Base-by-base conservation (phyloP, 2,329 filamentous ascomycete genomes). In the Fusarium globosum region DNA sequence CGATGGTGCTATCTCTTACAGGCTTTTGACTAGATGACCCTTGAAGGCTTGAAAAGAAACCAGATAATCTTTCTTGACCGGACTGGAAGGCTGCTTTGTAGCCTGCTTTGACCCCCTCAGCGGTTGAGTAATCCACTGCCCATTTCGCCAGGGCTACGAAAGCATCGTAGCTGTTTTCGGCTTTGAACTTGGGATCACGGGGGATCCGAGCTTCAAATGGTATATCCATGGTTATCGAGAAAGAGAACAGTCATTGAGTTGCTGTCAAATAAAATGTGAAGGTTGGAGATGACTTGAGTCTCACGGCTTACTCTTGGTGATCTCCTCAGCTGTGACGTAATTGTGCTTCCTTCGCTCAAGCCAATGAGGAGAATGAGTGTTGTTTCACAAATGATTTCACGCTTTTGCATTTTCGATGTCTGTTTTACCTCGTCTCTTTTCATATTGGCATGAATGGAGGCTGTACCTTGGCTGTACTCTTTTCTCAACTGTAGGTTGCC, bases 41-140 rank as follows among this genome's bases (percentile, higher is more conserved):
- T 38, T 61, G 55, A 0, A 62, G 9, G 5, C 18, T 52, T 16
- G 64, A 48, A 1, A 62, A 8, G 2, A 68, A 41, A 0, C 41
- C 45, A 39, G 6, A 43, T 4, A 69, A 18, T 38, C 46, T 63
- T 20, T 68, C 67, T 18, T 69, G 61, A 2, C 52, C 48, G 1
- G 64, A 52, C 28, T 68, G 39, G 1, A 53, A 42, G 1, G 38
- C 20, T 2, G 67, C 64, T 58, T 58, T 62, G 45, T 68, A n/a
- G 11, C 30, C 33, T 38, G 64, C 67, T 33, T 63, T 69, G 13
- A 68, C 64, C 1, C 67, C 67, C 42, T 69, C 67, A 4, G 66
- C 57, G 8, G 66, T 69, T 11, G 51, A 57, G 28, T 69, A 68
- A n/a, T 69, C 66, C 35, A 48, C 49, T 3, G 67, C 49, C 20